These are phyloP conservation scores for Arctostaphylos glauca DNA, from an alignment of 148 eudicot genomes.

Conservation along the genomic window DNA sequence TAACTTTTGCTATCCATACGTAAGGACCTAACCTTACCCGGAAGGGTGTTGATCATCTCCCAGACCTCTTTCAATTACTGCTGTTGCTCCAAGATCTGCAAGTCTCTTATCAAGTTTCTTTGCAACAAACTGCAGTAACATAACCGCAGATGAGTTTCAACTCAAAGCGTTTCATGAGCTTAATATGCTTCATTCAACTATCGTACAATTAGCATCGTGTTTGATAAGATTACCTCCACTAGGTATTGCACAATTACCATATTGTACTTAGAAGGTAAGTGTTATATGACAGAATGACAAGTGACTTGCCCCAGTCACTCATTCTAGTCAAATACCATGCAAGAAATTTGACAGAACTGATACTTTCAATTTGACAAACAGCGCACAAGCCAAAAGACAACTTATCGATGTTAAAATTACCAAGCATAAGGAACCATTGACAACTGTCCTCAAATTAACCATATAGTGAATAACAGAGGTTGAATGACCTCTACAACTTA, in stretches of 20 bases:
- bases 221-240: no score
- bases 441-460: neutral
- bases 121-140: slow-evolving; percentile 78
- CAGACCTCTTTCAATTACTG: slow-evolving; percentile 77
- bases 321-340: neutral
- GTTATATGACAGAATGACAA: no score
- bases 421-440: neutral
- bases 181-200: no score
- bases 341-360: neutral
- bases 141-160: neutral
- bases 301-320: neutral
- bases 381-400: neutral
- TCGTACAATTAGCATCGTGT: no score
- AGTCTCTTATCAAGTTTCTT: slow-evolving; percentile 94
- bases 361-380: neutral
- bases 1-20: neutral
- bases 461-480: neutral
- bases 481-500: neutral
- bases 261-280: no score
- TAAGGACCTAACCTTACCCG: slow-evolving; percentile 51
- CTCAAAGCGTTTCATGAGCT: neutral
- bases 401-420: neutral
- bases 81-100: slow-evolving; percentile 68
- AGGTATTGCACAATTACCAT: no score
- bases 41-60: slow-evolving; percentile 99